phyloP scores from a whole-genome alignment of 108 stramenopile genomes.

The Skeletonema grethae region DNA sequence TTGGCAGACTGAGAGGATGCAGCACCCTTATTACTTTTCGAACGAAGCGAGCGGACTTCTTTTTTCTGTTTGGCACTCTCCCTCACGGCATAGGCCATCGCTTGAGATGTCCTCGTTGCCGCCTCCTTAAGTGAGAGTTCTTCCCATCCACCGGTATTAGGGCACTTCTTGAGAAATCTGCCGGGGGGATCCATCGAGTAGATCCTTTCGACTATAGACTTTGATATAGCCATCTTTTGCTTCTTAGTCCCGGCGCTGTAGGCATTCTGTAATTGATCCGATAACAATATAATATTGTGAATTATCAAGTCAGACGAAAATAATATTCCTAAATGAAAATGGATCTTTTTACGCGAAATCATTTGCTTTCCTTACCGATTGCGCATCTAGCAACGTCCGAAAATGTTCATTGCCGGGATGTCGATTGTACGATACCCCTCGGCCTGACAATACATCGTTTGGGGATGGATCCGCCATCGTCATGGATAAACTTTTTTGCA shows the following conservation, averaged over 20 bases:
- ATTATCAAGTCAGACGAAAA: neutral
- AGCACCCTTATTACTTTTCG: conserved; percentile 1
- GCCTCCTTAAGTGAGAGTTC: conserved; percentile 74
- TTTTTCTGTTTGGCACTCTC: neutral
- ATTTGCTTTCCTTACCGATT: neutral
- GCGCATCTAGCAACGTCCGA: neutral
- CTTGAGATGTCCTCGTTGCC: conserved; percentile 70
- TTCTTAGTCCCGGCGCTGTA: conserved; percentile 65
- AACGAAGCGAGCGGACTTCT: neutral
- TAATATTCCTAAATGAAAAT: neutral
- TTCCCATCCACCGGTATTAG: conserved; percentile 42
- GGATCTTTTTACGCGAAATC: neutral
- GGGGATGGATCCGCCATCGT: neutral
- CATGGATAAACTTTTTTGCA: no score
- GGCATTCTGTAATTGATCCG: conserved; percentile 37
- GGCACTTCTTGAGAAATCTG: conserved; percentile 69
- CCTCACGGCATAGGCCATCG: conserved; percentile 10
- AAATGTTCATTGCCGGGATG: neutral
- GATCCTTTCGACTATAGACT: conserved; percentile 67
- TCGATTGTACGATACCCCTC: neutral
- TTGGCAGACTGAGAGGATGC: neutral
- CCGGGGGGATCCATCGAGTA: conserved; percentile 66
- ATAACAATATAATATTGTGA: no score
- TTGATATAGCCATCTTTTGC: conserved; percentile 69
- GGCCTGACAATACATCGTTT: neutral